Percentiles rank a stretch among this genome's conserved stretches.
Evolutionary conservation across 495 filamentous ascomycete species (phyloP).

Genomic region (Jackrogersella multiformis): DNA sequence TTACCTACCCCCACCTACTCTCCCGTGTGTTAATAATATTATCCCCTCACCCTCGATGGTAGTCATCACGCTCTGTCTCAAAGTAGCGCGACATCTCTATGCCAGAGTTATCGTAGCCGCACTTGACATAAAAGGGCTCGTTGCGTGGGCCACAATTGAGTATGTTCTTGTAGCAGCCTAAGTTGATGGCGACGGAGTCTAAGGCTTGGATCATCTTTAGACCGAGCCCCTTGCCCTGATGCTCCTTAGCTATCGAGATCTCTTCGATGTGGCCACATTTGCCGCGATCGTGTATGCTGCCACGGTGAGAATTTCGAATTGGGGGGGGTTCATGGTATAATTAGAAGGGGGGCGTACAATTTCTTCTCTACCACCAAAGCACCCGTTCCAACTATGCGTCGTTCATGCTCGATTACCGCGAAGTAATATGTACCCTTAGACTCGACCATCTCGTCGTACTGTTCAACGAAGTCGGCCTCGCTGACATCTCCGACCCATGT

Average conservation of each 20-base stretch:
- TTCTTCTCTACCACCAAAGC: conserved; percentile 79
- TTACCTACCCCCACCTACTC: not conserved
- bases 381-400: conserved; percentile 78
- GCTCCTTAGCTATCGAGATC: conserved; percentile 82
- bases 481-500: conserved; percentile 83
- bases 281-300: conserved; percentile 69
- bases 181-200: conserved; percentile 75
- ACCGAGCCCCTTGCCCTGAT: conserved; percentile 89
- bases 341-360: conserved; percentile 58
- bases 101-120: conserved; percentile 84
- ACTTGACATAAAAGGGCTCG: conserved; percentile 91
- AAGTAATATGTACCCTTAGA: conserved; percentile 77
- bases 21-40: not conserved
- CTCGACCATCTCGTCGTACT: conserved; percentile 82
- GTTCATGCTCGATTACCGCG: conserved; percentile 72
- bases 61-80: conserved; percentile 54
- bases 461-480: conserved; percentile 70
- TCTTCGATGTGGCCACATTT: conserved; percentile 88
- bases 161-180: conserved; percentile 82
- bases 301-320: conserved; percentile 8
- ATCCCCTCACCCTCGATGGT: conserved; percentile 43
- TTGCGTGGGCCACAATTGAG: conserved; percentile 63
- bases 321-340: not conserved
- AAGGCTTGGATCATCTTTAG: conserved; percentile 83
- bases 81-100: conserved; percentile 98